Conservation (phyloP, 1,284 basidiomycete species). For the Dichomitus squalens region DNA sequence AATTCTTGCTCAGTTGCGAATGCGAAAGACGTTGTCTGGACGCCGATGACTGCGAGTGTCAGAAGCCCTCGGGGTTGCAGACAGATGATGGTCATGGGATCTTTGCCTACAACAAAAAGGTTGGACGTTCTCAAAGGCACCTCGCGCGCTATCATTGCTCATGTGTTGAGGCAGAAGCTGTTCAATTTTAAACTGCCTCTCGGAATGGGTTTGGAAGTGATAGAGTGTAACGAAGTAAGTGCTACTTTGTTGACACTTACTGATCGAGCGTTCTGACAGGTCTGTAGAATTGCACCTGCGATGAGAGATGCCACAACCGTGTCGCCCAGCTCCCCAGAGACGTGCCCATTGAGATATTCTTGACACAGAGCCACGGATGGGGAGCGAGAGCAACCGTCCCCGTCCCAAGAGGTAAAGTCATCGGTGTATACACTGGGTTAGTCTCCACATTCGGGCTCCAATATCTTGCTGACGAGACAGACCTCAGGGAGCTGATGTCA, state of each 20-base stretch:
- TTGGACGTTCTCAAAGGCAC: not conserved
- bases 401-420: constrained; percentile 52
- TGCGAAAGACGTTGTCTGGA: constrained; percentile 34
- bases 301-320: constrained; percentile 33
- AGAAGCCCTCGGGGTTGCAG: constrained; percentile 31
- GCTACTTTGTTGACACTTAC: not conserved
- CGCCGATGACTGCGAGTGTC: constrained; percentile 34
- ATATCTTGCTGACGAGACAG: not conserved
- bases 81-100: constrained; percentile 23
- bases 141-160: not conserved
- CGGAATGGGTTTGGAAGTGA: constrained; percentile 45
- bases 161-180: constrained; percentile 41
- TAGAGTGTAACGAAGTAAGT: constrained; percentile 62
- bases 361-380: constrained; percentile 38
- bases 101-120: constrained; percentile 46
- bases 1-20: constrained; percentile 34
- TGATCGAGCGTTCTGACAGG: too few relatives aligned
- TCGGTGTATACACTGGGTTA: constrained; percentile 69
- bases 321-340: constrained; percentile 40
- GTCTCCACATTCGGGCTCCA: not conserved
- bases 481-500: constrained; percentile 30
- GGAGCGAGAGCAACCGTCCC: constrained; percentile 38
- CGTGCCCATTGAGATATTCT: constrained; percentile 40
- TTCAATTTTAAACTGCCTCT: constrained; percentile 48
- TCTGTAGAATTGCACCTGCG: constrained; percentile 30